Evolutionary conservation across 495 filamentous ascomycete species (phyloP).

Genomic region (Aspergillus heteromorphus): DNA sequence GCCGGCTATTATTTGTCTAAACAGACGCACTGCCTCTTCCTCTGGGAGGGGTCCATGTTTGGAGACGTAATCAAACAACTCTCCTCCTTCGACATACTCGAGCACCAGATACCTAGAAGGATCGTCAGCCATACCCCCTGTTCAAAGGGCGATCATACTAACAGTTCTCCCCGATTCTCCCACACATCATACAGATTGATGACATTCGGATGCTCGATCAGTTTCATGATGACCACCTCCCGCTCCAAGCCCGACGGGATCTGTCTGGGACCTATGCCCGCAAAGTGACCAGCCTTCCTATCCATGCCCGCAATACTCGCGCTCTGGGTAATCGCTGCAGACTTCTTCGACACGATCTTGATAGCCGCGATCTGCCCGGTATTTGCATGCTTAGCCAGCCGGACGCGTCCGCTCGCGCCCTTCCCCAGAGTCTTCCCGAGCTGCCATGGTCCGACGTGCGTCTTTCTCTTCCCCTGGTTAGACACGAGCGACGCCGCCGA

Average conservation of each 20-base stretch:
- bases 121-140: slow-evolving; percentile 1
- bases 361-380: slow-evolving; percentile 77
- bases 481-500: slow-evolving; percentile 64
- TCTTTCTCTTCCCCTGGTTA: slow-evolving; percentile 60
- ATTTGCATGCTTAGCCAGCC: slow-evolving; percentile 68
- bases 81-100: slow-evolving; percentile 89
- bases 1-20: slow-evolving; percentile 89
- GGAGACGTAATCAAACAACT: slow-evolving; percentile 80
- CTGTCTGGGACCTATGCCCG: slow-evolving; percentile 43
- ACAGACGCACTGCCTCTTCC: slow-evolving; percentile 73
- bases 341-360: slow-evolving; percentile 85
- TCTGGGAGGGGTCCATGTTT: slow-evolving; percentile 63
- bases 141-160: not conserved
- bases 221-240: slow-evolving; percentile 92
- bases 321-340: slow-evolving; percentile 62
- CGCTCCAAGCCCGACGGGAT: slow-evolving; percentile 87
- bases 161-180: slow-evolving; percentile 91
- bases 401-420: slow-evolving; percentile 78
- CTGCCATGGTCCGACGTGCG: slow-evolving; percentile 83
- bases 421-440: slow-evolving; percentile 80
- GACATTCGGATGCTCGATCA: slow-evolving; percentile 89
- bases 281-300: slow-evolving; percentile 41
- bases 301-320: slow-evolving; percentile 74
- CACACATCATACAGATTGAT: slow-evolving; percentile 90
- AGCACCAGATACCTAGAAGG: slow-evolving; percentile 78